These are phyloP conservation scores for Marasmius oreades DNA, from an alignment of 1,284 basidiomycete species.

Conservation along the genomic window DNA sequence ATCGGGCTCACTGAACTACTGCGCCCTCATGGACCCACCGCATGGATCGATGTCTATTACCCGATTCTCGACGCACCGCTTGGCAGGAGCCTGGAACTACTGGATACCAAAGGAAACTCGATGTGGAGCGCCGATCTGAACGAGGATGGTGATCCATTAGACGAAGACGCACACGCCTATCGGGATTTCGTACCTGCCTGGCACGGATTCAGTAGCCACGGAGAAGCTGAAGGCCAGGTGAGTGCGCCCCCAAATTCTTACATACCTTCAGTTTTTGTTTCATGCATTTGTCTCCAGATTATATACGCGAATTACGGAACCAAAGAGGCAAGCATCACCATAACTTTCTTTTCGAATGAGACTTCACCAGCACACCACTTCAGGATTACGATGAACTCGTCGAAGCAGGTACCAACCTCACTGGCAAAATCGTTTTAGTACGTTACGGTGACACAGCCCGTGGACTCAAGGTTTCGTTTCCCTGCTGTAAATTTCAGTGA, in stretches of 20 bases:
- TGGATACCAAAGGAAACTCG: conserved; percentile 47
- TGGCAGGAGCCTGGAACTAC: conserved; percentile 56
- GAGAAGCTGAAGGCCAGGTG: conserved; percentile 56
- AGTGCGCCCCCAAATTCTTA: too few species aligned
- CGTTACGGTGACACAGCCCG: conserved; percentile 83
- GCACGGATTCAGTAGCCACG: conserved; percentile 67
- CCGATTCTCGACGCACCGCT: conserved; percentile 78
- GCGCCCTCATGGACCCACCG: conserved; percentile 43
- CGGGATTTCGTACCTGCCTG: conserved; percentile 58
- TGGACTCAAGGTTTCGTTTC: conserved; percentile 66
- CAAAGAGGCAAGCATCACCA: conserved; percentile 43
- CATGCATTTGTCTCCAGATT: conserved; percentile 29
- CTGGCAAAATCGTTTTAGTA: conserved; percentile 78
- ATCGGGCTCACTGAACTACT: conserved; percentile 43
- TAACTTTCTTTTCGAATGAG: background rate
- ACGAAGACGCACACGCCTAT: conserved; percentile 61
- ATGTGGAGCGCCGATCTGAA: conserved; percentile 66
- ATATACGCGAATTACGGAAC: conserved; percentile 83
- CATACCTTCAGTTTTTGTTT: too few species aligned
- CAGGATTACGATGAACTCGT: conserved; percentile 68
- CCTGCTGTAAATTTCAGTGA: background rate
- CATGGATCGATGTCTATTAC: conserved; percentile 82
- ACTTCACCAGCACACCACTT: background rate
- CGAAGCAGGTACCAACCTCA: conserved; percentile 64
- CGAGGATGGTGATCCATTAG: conserved; percentile 64